Conservation (phyloP, 441 rosid species). For the Syzygium syzygioides region DNA sequence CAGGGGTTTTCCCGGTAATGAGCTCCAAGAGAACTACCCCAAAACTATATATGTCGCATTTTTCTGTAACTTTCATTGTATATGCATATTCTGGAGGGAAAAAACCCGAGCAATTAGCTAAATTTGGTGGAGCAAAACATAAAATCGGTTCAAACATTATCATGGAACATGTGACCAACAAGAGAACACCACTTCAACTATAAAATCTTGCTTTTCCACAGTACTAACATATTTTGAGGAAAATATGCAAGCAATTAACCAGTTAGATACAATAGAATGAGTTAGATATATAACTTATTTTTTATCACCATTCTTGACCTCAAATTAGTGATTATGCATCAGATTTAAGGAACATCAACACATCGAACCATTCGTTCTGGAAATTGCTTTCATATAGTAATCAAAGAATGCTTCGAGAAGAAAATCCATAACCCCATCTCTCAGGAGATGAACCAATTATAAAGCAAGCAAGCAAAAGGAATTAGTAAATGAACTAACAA, state of each 20-base stretch:
- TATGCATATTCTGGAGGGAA: conserved; percentile 54
- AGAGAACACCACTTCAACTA: neutral
- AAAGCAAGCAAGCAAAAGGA: neutral
- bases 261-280: neutral
- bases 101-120: neutral
- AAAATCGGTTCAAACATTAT: neutral
- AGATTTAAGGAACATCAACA: neutral
- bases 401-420: neutral
- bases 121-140: neutral
- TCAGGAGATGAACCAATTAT: neutral
- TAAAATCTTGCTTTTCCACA: neutral
- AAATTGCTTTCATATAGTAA: neutral
- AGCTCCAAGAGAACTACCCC: conserved; percentile 54
- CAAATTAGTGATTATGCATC: neutral
- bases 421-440: neutral
- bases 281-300: neutral
- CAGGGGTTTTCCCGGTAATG: conserved; percentile 49
- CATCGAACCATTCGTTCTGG: neutral
- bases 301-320: neutral
- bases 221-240: neutral
- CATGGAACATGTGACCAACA: neutral
- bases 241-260: neutral
- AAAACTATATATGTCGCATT: conserved; percentile 53
- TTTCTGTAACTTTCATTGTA: conserved; percentile 64
- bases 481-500: neutral